A percentile compares a stretch with the other conserved stretches of the same genome.
phyloP scores from a whole-genome alignment of 2,329 filamentous ascomycete genomes.

The Beauveria bassiana region DNA sequence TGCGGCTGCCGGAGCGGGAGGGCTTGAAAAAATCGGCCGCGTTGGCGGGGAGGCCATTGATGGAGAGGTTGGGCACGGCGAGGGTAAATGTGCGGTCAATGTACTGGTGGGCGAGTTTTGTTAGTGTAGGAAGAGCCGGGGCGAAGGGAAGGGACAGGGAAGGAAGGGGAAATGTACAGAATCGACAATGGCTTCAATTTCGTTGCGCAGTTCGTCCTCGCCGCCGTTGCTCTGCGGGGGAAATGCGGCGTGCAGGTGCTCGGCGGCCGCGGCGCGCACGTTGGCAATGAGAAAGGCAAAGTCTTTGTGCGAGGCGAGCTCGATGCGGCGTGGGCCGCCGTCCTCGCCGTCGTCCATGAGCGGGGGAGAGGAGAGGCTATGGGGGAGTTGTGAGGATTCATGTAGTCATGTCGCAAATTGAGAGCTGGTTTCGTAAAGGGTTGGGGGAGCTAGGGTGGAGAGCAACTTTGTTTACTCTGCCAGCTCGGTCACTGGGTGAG shows the following conservation, averaged over 20 bases:
- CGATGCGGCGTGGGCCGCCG: constrained; percentile 61
- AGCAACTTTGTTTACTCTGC: too few relatives aligned
- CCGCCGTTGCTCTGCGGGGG: constrained; percentile 51
- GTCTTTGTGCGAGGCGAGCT: constrained; percentile 70
- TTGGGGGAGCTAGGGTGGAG: too few relatives aligned
- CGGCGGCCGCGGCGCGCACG: constrained; percentile 58
- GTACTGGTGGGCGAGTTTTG: constrained; percentile 39
- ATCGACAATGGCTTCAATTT: constrained; percentile 52
- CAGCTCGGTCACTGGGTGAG: too few relatives aligned
- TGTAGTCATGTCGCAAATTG: too few relatives aligned
- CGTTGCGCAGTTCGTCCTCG: constrained; percentile 49
- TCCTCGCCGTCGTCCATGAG: constrained; percentile 21
- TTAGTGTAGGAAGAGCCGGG: background rate
- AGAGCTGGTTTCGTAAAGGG: too few relatives aligned
- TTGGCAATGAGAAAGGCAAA: constrained; percentile 62
- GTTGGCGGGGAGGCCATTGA: constrained; percentile 51
- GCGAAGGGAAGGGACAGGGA: too few relatives aligned
- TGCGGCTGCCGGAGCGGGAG: constrained; percentile 16
- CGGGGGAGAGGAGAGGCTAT: background rate
- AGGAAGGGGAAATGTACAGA: constrained; percentile 33
- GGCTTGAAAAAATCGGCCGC: constrained; percentile 30
- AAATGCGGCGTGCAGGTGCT: constrained; percentile 60
- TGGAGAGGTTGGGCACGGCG: constrained; percentile 51
- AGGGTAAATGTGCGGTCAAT: constrained; percentile 53
- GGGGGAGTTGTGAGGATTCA: too few relatives aligned